Conservation (phyloP, 2,329 filamentous ascomycete genomes). For the Alternaria infectoria region DNA sequence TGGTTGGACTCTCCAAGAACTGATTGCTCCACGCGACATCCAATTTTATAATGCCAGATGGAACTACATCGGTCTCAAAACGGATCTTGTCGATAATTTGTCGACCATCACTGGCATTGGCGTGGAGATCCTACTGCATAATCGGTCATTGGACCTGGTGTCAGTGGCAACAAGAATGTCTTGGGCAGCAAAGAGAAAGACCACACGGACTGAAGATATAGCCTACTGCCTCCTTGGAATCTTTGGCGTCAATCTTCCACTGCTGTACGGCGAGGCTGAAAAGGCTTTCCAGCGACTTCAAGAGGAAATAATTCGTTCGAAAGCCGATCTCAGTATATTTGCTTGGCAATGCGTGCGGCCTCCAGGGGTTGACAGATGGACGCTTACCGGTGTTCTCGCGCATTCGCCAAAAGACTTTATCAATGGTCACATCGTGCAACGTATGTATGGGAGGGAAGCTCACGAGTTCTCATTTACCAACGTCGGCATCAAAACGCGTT, state of each 20-base stretch:
- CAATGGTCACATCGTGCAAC: background rate
- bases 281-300: background rate
- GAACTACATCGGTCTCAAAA: background rate
- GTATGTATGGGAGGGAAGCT: background rate
- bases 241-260: background rate
- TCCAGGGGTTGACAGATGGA: background rate
- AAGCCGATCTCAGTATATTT: background rate
- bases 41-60: background rate
- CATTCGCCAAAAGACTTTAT: background rate
- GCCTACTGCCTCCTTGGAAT: background rate
- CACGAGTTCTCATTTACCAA: background rate
- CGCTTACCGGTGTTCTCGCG: background rate
- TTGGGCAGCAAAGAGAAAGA: background rate
- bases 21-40: background rate
- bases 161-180: conserved; percentile 2
- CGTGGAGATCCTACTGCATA: background rate
- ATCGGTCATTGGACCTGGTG: background rate
- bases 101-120: background rate
- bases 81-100: background rate
- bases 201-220: background rate
- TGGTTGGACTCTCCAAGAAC: conserved; percentile 1
- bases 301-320: background rate
- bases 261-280: background rate
- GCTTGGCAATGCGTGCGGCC: background rate
- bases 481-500: background rate